Base-by-base conservation (phyloP, 1,284 basidiomycete genomes). In the Ganoderma boninense region DNA sequence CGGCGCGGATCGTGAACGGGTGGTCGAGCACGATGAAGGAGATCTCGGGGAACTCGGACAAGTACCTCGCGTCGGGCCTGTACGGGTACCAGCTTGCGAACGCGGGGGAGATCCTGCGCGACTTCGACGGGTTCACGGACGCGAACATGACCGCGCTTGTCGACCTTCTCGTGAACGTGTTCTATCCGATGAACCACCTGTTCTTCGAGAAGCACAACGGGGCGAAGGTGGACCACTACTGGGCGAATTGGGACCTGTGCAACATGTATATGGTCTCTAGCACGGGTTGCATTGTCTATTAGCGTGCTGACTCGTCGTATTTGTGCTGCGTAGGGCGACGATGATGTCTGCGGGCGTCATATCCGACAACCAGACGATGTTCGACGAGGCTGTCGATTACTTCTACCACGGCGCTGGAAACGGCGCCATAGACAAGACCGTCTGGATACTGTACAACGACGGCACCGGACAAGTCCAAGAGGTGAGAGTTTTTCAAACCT, bases 171-270 rank as follows among this genome's bases (percentile, higher is more conserved):
- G 66, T 67, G 5, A n/a, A 67, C 49, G 66, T 67, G 38, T 67
- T 67, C 61, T 67, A 67, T 52, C 66, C 66, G 60, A 67, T 67
- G 66, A 67, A 67, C 49, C 66, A 67, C n/a, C n/a, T n/a, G n/a
- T n/a, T n/a, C n/a, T n/a, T n/a, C n/a, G n/a, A n/a, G n/a, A n/a
- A n/a, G n/a, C n/a, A n/a, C n/a, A n/a, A n/a, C n/a, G n/a, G n/a
- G n/a, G n/a, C n/a, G n/a, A n/a, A n/a, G n/a, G n/a, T n/a, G n/a
- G n/a, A n/a, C 40, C 66, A 67, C 49, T 67, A 67, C 52, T 67
- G 66, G 66, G 66, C 66, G 14, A 67, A 67, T 23, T 67, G 66
- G 61, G 66, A 67, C 38, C 66, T 67, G 35, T 67, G 66, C 61
- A 67, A 67, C 60, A 32, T 67, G 66, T 67, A 35, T 4, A 61